Evolutionary conservation across 2,329 filamentous ascomycete genomes (phyloP).

Genomic region (Talaromyces sp.): DNA sequence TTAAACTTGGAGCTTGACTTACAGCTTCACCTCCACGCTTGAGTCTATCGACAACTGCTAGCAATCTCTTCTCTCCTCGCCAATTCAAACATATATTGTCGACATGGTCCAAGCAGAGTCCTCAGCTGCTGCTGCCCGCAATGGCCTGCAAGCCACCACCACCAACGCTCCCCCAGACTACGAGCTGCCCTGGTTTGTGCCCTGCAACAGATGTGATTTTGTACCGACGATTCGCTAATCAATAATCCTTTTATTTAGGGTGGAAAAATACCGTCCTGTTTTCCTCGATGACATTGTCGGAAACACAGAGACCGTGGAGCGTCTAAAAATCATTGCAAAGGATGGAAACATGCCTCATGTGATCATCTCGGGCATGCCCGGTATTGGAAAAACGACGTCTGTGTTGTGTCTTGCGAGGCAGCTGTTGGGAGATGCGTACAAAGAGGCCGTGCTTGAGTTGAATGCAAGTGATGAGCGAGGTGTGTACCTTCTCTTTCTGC

Average conservation of each 20-base stretch:
- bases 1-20: neutral
- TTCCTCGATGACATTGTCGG: conserved; percentile 96
- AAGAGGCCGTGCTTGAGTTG: conserved; percentile 92
- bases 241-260: conserved; percentile 56
- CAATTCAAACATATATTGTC: neutral
- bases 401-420: conserved; percentile 89
- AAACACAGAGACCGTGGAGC: conserved; percentile 95
- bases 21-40: neutral
- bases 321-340: conserved; percentile 94
- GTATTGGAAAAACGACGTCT: conserved; percentile 97
- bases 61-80: neutral
- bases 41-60: neutral
- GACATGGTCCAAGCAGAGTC: conserved; percentile 43
- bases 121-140: conserved; percentile 37
- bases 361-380: conserved; percentile 99
- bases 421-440: conserved; percentile 86
- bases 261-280: conserved; percentile 94
- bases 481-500: conserved; percentile 21
- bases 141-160: conserved; percentile 34
- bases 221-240: neutral
- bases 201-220: neutral
- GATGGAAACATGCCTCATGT: conserved; percentile 99
- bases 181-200: conserved; percentile 44
- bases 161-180: conserved; percentile 39
- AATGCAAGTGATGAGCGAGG: conserved; percentile 95